Evolutionary conservation across 202 grass and related monocot genomes (phyloP).

Genomic region (Dendrocalamus latiflorus): DNA sequence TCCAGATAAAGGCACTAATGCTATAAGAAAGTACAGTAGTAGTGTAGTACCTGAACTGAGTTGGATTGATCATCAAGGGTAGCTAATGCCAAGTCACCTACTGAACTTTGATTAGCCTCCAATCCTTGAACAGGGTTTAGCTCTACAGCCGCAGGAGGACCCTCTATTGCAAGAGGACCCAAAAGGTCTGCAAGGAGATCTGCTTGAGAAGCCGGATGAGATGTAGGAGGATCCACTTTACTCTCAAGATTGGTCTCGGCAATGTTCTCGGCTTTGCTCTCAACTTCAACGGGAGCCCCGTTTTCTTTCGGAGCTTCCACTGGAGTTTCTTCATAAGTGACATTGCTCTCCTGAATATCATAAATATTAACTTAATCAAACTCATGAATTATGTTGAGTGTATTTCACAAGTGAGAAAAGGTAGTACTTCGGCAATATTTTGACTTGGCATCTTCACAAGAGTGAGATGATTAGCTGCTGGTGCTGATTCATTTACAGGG

Average conservation of each 20-base stretch:
- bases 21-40: slow-evolving; percentile 22
- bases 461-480: slow-evolving; percentile 62
- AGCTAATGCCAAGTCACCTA: slow-evolving; percentile 81
- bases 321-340: slow-evolving; percentile 32
- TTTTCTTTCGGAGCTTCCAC: slow-evolving; percentile 59
- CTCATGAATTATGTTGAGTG: not conserved
- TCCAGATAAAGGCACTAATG: slow-evolving; percentile 8
- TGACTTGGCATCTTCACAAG: slow-evolving; percentile 91
- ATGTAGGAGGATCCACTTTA: slow-evolving; percentile 53
- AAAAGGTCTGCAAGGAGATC: slow-evolving; percentile 95
- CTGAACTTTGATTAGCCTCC: slow-evolving; percentile 55
- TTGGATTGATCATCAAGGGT: slow-evolving; percentile 77
- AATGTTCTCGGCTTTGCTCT: slow-evolving; percentile 38
- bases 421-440: slow-evolving; percentile 48
- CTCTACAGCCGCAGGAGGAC: slow-evolving; percentile 49
- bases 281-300: slow-evolving; percentile 49
- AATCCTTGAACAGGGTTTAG: slow-evolving; percentile 45
- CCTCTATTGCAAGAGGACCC: slow-evolving; percentile 93
- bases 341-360: slow-evolving; percentile 55
- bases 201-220: slow-evolving; percentile 43
- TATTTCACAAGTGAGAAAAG: slow-evolving; percentile 20
- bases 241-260: slow-evolving; percentile 28
- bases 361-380: slow-evolving; percentile 27
- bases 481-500: slow-evolving; percentile 66
- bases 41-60: slow-evolving; percentile 88